phyloP scores from a whole-genome alignment of 202 grass and related monocot species.

The Brachypodium distachyon region DNA sequence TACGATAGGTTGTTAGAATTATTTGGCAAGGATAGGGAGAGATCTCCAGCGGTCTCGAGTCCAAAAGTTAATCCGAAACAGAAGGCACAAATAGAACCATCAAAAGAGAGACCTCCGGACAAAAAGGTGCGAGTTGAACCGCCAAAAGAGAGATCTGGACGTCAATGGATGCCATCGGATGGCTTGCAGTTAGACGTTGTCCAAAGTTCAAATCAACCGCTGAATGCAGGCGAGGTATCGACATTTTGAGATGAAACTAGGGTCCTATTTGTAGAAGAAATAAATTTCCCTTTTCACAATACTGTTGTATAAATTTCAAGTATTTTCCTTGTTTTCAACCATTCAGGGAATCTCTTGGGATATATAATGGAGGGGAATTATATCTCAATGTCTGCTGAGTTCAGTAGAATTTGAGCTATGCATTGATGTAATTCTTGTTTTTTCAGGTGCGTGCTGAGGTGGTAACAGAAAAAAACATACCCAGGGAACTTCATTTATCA shows the following conservation, averaged over 20 bases:
- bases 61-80: constrained; percentile 6
- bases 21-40: constrained; percentile 42
- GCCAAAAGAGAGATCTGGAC: constrained; percentile 13
- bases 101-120: constrained; percentile 20
- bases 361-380: background rate
- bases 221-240: constrained; percentile 23
- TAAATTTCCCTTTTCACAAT: background rate
- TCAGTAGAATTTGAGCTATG: constrained; percentile 2
- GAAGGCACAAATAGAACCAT: constrained; percentile 25
- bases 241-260: background rate
- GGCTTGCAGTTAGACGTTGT: background rate
- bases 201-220: background rate
- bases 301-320: background rate
- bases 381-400: background rate
- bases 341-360: background rate
- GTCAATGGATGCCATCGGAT: constrained; percentile 13
- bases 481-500: constrained; percentile 41
- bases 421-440: constrained; percentile 8
- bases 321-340: background rate
- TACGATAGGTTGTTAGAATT: constrained; percentile 34
- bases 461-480: constrained; percentile 6
- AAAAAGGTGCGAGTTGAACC: constrained; percentile 26
- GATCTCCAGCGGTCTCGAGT: background rate
- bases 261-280: background rate
- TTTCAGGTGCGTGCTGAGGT: constrained; percentile 15